Evolutionary conservation across 257 asterid genomes (phyloP), one percentile per base, ranked within the genome.

Genomic region (Primulina tabacum): DNA sequence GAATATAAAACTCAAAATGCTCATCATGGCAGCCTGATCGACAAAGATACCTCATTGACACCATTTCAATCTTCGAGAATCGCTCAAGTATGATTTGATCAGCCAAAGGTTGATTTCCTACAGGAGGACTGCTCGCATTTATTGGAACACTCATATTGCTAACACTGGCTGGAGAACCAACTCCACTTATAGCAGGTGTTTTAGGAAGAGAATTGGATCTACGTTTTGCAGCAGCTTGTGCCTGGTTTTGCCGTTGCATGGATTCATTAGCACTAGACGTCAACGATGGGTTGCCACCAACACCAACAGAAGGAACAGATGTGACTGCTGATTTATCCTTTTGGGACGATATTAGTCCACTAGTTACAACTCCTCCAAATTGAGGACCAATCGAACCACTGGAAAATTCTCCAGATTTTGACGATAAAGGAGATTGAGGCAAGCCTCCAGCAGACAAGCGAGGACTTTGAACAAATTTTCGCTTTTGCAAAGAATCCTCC

Each of bases 371-470:
- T 26, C 84, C 82, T 71, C 96, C 97, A 73, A 85, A 88, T 68
- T 90, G 98, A 65, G 80, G 93, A 58, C 98, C 98, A 37, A 89
- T 79, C 24, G 98, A 92, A 74, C 97, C 97, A 73, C 94, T 88
- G 21, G 97, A 92, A 79, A 92, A 84, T 82, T 92, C 98, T 61
- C 96, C 97, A 37, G 98, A 90, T 77, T 85, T 92, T 35, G 98
- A 92, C 2, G 97, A 90, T 80, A 92, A 77, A n/a, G 98, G 98
- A 82, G 98, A 91, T 73, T 89, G 97, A 69, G 99, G 97, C 57
- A 94, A 84, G 33, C 94, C 98, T 67, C 95, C 95, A 69, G 89
- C 83, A 75, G 99, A 94, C 62, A 86, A 86, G 75, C 84, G 96
- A 75, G 99, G 97, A 81, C 97, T 91, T 71, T 88, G 97, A 70